Evolutionary conservation across 257 asterid genomes (phyloP), one percentile per base, ranked within the genome.

Genomic region (Phtheirospermum japonicum): DNA sequence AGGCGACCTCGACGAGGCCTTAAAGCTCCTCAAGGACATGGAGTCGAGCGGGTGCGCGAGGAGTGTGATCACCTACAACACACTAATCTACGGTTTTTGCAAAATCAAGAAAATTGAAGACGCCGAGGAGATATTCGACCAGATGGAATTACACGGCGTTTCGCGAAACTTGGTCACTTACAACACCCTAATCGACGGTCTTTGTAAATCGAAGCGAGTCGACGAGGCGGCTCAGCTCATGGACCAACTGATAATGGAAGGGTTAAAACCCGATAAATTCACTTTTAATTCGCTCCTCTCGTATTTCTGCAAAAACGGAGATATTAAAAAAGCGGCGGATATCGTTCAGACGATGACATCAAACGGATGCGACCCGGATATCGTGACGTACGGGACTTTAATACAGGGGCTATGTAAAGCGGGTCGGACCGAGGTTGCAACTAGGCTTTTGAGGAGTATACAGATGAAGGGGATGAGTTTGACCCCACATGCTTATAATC

Each of bases 241-340:
- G 95, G 96, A 89, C 50, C 99, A 85, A 73, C 85, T 92, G 97
- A 77, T 89, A 58, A 78, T 82, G 79, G 99, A 86, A 78, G 97
- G 95, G 12, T 39, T 85, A 46, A 85, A 74, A 66, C 96, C 97
- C 10, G 95, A 92, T 68, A 89, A 80, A 56, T 78, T 83, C 69
- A 85, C 96, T 5, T 92, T 76, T 69, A 92, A 92, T 59, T 84
- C 97, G 31, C 67, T 92, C 66, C 87, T 92, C 23, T 63, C 90
- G 0, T 85, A 89, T 81, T 92, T 80, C 62, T 92, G 97, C 75
- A 86, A 76, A 72, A 69, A 26, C 9, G 99, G 99, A 31, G 90
- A 89, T 31, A 82, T 92, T 8, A 85, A 84, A 63, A 92, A 86
- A 54, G 99, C 99, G 12, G 88, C 99, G 0, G 99, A 92, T 56